phyloP scores from a whole-genome alignment of 2,329 filamentous ascomycete genomes.

The Bertia moriformis region DNA sequence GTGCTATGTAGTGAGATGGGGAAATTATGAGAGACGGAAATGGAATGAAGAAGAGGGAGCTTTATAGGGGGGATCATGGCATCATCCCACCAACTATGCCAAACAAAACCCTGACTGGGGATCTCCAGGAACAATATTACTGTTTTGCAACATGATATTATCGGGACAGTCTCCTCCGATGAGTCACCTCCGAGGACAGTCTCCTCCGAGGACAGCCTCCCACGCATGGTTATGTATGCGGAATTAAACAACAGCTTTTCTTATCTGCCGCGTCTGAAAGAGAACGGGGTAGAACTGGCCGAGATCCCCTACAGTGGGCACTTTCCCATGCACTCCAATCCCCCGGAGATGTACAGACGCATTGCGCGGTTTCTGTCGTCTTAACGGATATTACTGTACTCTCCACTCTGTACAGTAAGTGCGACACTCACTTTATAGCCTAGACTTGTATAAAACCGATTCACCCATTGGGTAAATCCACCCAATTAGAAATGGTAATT shows the following conservation, averaged over 20 bases:
- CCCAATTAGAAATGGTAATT: too few species aligned
- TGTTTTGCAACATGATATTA: too few species aligned
- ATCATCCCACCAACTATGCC: too few species aligned
- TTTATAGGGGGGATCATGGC: too few species aligned
- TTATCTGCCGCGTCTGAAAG: too few species aligned
- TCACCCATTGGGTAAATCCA: too few species aligned
- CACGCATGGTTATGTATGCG: conserved; percentile 8
- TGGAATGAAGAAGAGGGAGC: too few species aligned
- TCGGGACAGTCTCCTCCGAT: too few species aligned
- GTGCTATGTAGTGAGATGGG: neutral
- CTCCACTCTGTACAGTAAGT: conserved; percentile 4
- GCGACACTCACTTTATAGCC: conserved; percentile 5
- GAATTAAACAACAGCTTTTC: conserved; percentile 4
- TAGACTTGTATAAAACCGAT: conserved; percentile 9
- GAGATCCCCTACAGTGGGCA: conserved; percentile 3
- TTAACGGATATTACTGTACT: conserved; percentile 8
- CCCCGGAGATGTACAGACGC: conserved; percentile 9
- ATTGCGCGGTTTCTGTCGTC: conserved; percentile 9
- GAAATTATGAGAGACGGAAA: neutral
- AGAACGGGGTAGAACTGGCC: neutral
- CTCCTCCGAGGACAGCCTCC: too few species aligned
- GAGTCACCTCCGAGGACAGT: too few species aligned
- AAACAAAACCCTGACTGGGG: too few species aligned
- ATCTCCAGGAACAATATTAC: too few species aligned
- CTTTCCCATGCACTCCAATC: neutral